Base-by-base conservation (phyloP, 306 rosid species). In the Rosa persica region DNA sequence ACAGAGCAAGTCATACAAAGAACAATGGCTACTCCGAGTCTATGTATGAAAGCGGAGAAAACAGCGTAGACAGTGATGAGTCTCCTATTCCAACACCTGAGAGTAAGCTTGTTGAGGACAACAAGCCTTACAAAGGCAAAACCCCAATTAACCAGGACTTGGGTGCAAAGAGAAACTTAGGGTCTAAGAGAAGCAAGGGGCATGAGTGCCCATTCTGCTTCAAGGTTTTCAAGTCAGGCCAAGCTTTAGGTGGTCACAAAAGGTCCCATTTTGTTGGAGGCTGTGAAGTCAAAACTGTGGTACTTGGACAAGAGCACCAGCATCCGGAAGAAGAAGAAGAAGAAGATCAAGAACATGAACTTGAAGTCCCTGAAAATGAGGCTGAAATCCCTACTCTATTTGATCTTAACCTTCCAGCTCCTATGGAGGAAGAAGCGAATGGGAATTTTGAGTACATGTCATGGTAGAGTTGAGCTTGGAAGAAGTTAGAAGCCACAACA, bases 231-330 rank as follows among this genome's bases (percentile, higher is more conserved):
- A 80, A 81, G 86, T 92, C 98, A 39, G 97, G 98, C 54, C 98
- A 94, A 86, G 98, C 98, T 51, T 88, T 94, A 68, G 98, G 98
- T 5, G 98, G 98, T 70, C 98, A 94, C 85, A 94, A 94, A 82
- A 90, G 97, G 87, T 94, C 98, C 71, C 98, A 94, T 81, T 90
- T 90, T 81, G 83, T 87, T 71, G 97, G 95, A 70, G 94, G 94
- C 8, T 81, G 84, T 69, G 91, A 87, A 60, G 90, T 87, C 16
- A 82, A 82, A 70, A 84, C 92, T 39, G 62, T 85, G n/a, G 86
- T 88, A 61, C 84, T 86, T 30, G 84, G 86, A 49, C 88, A 89
- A 73, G 27, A 67, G 48, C 48, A 67, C 16, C 71, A 67, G 71
- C 71, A 39, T 27, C 44, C 36, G 70, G 7, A 60, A 4, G 68